Evolutionary conservation across 192 early-diverging fungal genomes (phyloP).

Genomic region (Podila verticillata): DNA sequence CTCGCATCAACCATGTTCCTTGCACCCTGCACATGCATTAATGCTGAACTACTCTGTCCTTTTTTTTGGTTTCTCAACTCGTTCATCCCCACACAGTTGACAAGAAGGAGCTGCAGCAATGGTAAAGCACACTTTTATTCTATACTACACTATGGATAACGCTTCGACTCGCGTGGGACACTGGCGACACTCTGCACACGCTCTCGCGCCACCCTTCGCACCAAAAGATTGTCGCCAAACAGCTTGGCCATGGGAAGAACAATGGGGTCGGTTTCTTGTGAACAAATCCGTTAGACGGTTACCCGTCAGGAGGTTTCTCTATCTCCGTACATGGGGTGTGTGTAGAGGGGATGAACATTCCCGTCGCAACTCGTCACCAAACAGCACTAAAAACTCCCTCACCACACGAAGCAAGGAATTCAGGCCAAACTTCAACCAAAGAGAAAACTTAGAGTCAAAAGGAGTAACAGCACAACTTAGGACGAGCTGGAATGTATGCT

Average conservation of each 20-base stretch:
- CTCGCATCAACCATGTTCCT: background rate
- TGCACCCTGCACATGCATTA: background rate
- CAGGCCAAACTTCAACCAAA: background rate
- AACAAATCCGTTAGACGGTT: too few relatives aligned
- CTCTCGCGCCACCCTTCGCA: too few relatives aligned
- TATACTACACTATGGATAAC: too few relatives aligned
- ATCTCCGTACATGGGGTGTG: too few relatives aligned
- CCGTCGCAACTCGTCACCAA: too few relatives aligned
- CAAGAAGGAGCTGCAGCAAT: conserved; percentile 95
- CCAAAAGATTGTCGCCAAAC: too few relatives aligned
- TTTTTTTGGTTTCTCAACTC: background rate
- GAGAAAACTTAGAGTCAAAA: background rate
- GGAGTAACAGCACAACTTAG: background rate
- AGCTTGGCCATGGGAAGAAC: too few relatives aligned
- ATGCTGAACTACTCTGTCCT: background rate
- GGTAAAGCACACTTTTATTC: conserved; percentile 58
- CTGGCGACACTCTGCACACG: too few relatives aligned
- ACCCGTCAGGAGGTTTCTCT: too few relatives aligned
- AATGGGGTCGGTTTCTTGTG: too few relatives aligned
- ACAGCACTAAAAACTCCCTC: background rate
- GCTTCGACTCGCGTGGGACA: too few relatives aligned
- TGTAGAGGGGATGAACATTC: too few relatives aligned
- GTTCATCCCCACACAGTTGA: conserved; percentile 62
- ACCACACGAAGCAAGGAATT: background rate
- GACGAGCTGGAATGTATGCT: background rate